Conservation (phyloP, 768 basidiomycete genomes). For the Fomitopsis pulvina region DNA sequence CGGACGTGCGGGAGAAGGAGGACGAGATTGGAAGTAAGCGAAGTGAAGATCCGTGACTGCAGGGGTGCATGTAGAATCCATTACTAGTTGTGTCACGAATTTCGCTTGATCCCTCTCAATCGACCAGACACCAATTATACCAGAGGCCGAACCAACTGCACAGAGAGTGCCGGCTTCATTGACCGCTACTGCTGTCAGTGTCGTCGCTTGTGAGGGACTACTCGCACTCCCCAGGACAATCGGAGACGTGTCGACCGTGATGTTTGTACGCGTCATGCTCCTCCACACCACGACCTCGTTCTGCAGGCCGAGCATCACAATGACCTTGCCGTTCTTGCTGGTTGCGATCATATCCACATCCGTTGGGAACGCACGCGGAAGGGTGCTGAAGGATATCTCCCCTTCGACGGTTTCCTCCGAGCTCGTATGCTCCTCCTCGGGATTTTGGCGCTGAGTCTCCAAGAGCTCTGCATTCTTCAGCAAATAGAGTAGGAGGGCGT, state of each 20-base stretch:
- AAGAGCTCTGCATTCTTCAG: slow-evolving; percentile 88
- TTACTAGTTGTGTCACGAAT: slow-evolving; percentile 34
- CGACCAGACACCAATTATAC: slow-evolving; percentile 59
- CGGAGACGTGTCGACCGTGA: slow-evolving; percentile 45
- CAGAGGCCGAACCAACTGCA: slow-evolving; percentile 67
- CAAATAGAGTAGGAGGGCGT: slow-evolving; percentile 74
- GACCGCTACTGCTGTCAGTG: slow-evolving; percentile 56
- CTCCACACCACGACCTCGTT: slow-evolving; percentile 75
- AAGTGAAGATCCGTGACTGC: slow-evolving; percentile 51
- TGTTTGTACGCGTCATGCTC: slow-evolving; percentile 32
- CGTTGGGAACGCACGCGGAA: slow-evolving; percentile 75
- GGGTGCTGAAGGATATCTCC: slow-evolving; percentile 52
- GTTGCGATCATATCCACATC: slow-evolving; percentile 79
- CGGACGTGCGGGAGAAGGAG: slow-evolving; percentile 1
- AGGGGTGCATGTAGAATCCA: slow-evolving; percentile 39
- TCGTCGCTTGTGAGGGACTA: slow-evolving; percentile 40
- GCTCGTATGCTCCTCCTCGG: slow-evolving; percentile 34
- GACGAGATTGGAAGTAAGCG: slow-evolving; percentile 8
- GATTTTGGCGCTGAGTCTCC: slow-evolving; percentile 72
- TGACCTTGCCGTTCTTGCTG: slow-evolving; percentile 57
- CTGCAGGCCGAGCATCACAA: slow-evolving; percentile 69
- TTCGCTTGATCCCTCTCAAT: slow-evolving; percentile 34
- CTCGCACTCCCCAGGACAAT: slow-evolving; percentile 43
- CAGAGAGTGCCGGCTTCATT: slow-evolving; percentile 54
- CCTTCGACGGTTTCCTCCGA: slow-evolving; percentile 31